A percentile compares a stretch with the other conserved stretches of the same genome.
These are phyloP conservation scores for Scenedesmus sp. DNA, from an alignment of 163 green algal genomes.

Conservation along the genomic window DNA sequence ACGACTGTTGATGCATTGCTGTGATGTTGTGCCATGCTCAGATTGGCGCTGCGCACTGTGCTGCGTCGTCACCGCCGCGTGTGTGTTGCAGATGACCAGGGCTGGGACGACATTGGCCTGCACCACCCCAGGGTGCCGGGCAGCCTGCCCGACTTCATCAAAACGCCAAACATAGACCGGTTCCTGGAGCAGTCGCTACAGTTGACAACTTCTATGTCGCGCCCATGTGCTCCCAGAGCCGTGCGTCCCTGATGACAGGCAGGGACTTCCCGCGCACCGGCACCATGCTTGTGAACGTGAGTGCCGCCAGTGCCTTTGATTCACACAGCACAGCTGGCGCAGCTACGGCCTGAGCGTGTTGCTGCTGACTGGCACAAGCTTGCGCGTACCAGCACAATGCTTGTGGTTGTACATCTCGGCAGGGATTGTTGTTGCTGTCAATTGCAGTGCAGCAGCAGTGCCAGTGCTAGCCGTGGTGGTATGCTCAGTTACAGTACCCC, in stretches of 20 bases:
- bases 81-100: conserved; percentile 23
- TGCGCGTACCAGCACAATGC: too few species aligned
- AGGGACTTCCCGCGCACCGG: conserved; percentile 29
- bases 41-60: too few species aligned
- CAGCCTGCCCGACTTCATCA: not conserved
- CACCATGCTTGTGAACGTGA: conserved; percentile 47
- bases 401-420: too few species aligned
- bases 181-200: not conserved
- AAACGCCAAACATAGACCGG: conserved; percentile 43
- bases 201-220: conserved; percentile 53
- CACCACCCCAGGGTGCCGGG: conserved; percentile 29
- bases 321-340: not conserved
- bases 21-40: too few species aligned
- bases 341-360: too few species aligned
- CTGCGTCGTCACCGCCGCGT: not conserved
- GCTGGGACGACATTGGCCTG: conserved; percentile 45
- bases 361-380: too few species aligned
- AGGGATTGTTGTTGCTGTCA: too few species aligned
- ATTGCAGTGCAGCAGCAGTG: too few species aligned
- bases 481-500: too few species aligned
- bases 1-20: too few species aligned
- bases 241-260: conserved; percentile 46
- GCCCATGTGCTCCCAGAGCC: conserved; percentile 49
- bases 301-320: not conserved
- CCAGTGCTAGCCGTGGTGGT: not conserved